Evolutionary conservation across 345 rosid genomes (phyloP).

Genomic region (Capsella bursapastoris): DNA sequence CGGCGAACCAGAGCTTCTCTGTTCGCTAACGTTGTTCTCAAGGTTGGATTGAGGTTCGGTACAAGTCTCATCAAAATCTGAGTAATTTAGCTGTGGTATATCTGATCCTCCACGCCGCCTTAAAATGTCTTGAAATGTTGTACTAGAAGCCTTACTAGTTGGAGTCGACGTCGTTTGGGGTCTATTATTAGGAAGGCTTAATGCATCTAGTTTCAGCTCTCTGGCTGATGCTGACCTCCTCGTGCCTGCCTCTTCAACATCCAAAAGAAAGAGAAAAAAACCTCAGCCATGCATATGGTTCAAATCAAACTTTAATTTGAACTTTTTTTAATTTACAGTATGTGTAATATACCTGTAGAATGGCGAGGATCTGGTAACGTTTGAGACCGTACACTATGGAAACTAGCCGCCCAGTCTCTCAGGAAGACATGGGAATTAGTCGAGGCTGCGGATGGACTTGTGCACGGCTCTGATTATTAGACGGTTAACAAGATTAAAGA

Average conservation of each 20-base stretch:
- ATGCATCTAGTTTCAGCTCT: constrained; percentile 32
- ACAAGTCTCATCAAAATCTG: constrained; percentile 29
- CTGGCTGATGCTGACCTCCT: constrained; percentile 42
- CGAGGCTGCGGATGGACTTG: constrained; percentile 24
- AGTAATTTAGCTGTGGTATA: constrained; percentile 28
- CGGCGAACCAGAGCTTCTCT: neutral
- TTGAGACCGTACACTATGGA: constrained; percentile 39
- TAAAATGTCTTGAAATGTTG: neutral
- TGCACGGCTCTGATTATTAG: constrained; percentile 23
- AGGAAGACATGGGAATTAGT: constrained; percentile 17
- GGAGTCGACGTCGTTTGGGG: constrained; percentile 10
- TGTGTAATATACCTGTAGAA: constrained; percentile 33
- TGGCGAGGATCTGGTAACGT: constrained; percentile 35
- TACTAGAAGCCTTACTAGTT: constrained; percentile 19
- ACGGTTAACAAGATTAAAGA: neutral
- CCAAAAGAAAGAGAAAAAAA: constrained; percentile 8
- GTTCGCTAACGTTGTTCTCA: neutral
- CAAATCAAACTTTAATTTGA: too few species aligned
- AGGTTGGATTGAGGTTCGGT: constrained; percentile 1
- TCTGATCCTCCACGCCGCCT: constrained; percentile 45
- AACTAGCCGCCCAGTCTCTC: constrained; percentile 43
- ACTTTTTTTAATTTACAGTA: too few species aligned
- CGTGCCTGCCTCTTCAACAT: constrained; percentile 29
- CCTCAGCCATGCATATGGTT: neutral
- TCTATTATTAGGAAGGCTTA: constrained; percentile 10